phyloP scores from a whole-genome alignment of 768 basidiomycete genomes.

The Lentinula aciculospora region DNA sequence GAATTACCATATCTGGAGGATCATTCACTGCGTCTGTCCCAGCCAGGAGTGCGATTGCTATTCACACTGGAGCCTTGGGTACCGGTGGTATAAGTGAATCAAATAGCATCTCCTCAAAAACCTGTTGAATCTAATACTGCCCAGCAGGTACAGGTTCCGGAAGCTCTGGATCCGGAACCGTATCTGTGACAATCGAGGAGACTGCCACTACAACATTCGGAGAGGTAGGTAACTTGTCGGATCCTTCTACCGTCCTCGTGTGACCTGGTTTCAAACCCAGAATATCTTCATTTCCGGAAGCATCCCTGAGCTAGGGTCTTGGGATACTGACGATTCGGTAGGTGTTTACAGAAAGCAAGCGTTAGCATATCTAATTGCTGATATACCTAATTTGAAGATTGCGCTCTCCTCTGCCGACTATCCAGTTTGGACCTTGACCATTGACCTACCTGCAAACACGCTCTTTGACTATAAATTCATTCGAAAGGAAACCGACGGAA shows the following conservation, averaged over 20 bases:
- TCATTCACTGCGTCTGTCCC: constrained; percentile 43
- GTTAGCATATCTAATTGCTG: too few relatives aligned
- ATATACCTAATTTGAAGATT: constrained; percentile 26
- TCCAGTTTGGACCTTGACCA: constrained; percentile 48
- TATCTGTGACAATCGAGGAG: constrained; percentile 45
- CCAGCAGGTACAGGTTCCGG: constrained; percentile 9
- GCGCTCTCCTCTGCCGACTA: constrained; percentile 46
- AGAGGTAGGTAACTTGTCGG: constrained; percentile 30
- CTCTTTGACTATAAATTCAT: constrained; percentile 59
- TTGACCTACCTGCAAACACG: constrained; percentile 43
- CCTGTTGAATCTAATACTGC: not conserved
- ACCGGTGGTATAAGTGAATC: constrained; percentile 15
- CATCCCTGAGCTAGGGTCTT: constrained; percentile 46
- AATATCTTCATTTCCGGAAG: constrained; percentile 59
- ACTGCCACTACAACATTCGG: constrained; percentile 53
- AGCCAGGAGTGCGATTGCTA: constrained; percentile 48
- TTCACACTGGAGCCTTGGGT: constrained; percentile 42
- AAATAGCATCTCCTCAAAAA: not conserved
- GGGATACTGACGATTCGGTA: constrained; percentile 44
- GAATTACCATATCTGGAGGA: constrained; percentile 45
- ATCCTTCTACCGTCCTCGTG: not conserved
- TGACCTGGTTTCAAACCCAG: constrained; percentile 21
- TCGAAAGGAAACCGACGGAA: constrained; percentile 45
- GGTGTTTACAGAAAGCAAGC: too few relatives aligned
- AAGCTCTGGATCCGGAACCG: constrained; percentile 7